Evolutionary conservation across 176 grass and related monocot genomes (phyloP).

Genomic region (Rhynchospora breviuscula): DNA sequence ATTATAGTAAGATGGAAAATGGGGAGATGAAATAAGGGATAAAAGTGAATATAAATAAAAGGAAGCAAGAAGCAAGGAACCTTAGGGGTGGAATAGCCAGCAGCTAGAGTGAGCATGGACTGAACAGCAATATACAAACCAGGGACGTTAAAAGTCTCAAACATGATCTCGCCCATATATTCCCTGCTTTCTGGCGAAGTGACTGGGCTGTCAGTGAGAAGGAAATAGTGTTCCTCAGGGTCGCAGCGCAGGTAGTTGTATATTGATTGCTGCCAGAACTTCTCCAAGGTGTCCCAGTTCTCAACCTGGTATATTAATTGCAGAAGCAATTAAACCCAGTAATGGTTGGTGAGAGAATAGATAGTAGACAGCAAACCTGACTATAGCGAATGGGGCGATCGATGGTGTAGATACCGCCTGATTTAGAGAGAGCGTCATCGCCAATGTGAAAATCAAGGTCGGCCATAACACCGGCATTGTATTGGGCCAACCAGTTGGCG

Average conservation of each 20-base stretch:
- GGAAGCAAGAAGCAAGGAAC: conserved; percentile 27
- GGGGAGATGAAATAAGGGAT: background rate
- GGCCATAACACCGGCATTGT: conserved; percentile 98
- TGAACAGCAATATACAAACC: conserved; percentile 91
- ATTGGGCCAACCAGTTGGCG: conserved; percentile 82
- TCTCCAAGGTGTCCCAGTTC: conserved; percentile 97
- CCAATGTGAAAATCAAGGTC: conserved; percentile 97
- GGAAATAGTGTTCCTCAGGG: conserved; percentile 93
- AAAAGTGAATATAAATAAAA: background rate
- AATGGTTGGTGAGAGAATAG: too few species aligned
- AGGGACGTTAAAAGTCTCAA: conserved; percentile 96
- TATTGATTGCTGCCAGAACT: conserved; percentile 96
- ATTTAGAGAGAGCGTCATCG: conserved; percentile 66
- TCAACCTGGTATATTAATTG: too few species aligned
- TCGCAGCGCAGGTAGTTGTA: conserved; percentile 88
- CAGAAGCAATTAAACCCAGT: too few species aligned
- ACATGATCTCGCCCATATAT: conserved; percentile 96
- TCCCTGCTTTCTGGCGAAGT: conserved; percentile 91
- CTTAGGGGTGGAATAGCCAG: conserved; percentile 54
- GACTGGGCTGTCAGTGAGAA: conserved; percentile 83
- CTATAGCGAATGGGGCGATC: conserved; percentile 66
- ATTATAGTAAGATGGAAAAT: background rate
- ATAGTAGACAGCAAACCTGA: conserved; percentile 18
- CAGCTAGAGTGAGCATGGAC: conserved; percentile 84
- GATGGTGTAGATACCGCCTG: conserved; percentile 70